Evolutionary conservation across 2,329 filamentous ascomycete species (phyloP).

Genomic region (Salinomyces thailandicus): DNA sequence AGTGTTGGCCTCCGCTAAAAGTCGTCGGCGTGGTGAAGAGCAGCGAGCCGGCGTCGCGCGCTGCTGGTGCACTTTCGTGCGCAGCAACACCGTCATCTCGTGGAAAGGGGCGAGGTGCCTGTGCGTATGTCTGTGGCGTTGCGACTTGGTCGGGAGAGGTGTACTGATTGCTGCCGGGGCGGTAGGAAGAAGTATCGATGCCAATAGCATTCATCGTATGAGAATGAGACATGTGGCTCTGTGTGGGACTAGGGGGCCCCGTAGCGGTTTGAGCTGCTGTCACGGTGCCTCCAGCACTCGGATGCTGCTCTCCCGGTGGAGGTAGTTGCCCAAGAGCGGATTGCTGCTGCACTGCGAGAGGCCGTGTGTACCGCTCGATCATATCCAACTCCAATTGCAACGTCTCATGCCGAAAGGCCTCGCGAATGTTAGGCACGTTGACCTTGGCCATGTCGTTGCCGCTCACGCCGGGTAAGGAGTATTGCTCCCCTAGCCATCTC

Average conservation of each 20-base stretch:
- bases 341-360: slow-evolving; percentile 8
- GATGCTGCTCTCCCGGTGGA: neutral
- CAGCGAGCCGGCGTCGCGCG: slow-evolving; percentile 4
- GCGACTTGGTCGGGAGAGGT: neutral
- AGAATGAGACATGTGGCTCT: slow-evolving; percentile 32
- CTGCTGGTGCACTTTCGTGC: neutral
- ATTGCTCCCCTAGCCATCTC: slow-evolving; percentile 78
- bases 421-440: slow-evolving; percentile 87
- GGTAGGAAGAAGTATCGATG: slow-evolving; percentile 7
- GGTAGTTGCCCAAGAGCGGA: slow-evolving; percentile 20
- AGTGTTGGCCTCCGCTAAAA: slow-evolving; percentile 4
- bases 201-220: slow-evolving; percentile 27
- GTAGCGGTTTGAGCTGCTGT: slow-evolving; percentile 8
- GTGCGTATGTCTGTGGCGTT: neutral
- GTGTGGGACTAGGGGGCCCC: slow-evolving; percentile 26
- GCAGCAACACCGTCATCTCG: neutral
- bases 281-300: neutral
- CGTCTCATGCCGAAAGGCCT: slow-evolving; percentile 82
- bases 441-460: slow-evolving; percentile 94
- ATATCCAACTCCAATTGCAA: slow-evolving; percentile 72
- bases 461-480: slow-evolving; percentile 62
- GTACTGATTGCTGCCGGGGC: neutral
- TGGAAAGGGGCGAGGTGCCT: neutral
- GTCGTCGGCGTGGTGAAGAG: slow-evolving; percentile 5
- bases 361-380: slow-evolving; percentile 39